Conservation (phyloP, 495 filamentous ascomycete genomes). For the Penicillium mononematosum region DNA sequence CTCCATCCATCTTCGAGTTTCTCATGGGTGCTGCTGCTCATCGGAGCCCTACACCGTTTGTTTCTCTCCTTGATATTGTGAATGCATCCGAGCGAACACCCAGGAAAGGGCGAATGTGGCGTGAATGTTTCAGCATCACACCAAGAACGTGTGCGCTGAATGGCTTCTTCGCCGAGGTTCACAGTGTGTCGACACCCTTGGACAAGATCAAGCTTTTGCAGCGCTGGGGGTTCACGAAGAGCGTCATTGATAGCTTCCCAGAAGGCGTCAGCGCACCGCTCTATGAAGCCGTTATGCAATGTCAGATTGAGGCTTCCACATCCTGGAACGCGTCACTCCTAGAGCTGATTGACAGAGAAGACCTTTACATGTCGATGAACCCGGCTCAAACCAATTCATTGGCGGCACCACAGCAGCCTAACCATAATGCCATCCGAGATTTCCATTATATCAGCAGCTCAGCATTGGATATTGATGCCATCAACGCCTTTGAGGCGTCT, state of each 20-base stretch:
- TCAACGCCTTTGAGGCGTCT: conserved; percentile 61
- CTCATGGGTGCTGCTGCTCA: conserved; percentile 49
- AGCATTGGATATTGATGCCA: conserved; percentile 56
- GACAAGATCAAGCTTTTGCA: conserved; percentile 44
- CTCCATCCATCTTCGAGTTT: conserved; percentile 69
- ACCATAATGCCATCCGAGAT: conserved; percentile 67
- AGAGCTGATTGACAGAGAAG: conserved; percentile 75
- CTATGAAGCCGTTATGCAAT: conserved; percentile 78
- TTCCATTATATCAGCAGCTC: conserved; percentile 69
- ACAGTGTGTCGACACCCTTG: conserved; percentile 29
- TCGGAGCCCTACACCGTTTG: conserved; percentile 46
- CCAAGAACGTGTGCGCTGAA: conserved; percentile 67
- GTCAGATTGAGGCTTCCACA: conserved; percentile 75
- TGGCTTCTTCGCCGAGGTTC: conserved; percentile 49
- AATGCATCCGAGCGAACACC: conserved; percentile 38
- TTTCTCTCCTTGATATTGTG: conserved; percentile 59
- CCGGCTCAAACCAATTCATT: conserved; percentile 33
- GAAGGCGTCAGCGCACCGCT: conserved; percentile 76
- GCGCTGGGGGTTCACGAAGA: conserved; percentile 46
- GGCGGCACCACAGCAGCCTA: conserved; percentile 43
- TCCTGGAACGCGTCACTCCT: conserved; percentile 71
- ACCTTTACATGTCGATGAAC: conserved; percentile 68
- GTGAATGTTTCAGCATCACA: conserved; percentile 50
- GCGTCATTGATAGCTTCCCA: conserved; percentile 69
- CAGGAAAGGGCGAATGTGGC: conserved; percentile 40